Evolutionary conservation across 768 basidiomycete genomes (phyloP).

Genomic region (Lactarius sp.): DNA sequence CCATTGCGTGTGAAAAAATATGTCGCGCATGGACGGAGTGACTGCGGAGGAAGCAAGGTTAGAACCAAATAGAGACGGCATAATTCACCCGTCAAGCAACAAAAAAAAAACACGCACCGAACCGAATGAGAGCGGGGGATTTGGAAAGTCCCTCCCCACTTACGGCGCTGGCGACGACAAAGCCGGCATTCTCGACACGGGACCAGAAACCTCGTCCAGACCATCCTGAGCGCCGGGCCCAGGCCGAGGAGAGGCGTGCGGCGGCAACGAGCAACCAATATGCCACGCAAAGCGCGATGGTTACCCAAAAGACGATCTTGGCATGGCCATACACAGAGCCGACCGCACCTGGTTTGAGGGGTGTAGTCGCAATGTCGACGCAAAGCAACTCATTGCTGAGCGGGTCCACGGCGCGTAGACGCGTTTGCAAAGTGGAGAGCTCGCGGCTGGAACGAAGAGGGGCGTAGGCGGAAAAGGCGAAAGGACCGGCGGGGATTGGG

Average conservation of each 20-base stretch:
- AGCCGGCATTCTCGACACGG: constrained; percentile 76
- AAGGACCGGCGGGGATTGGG: constrained; percentile 71
- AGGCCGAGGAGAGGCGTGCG: constrained; percentile 80
- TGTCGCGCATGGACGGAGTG: constrained; percentile 88
- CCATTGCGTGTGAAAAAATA: constrained; percentile 93
- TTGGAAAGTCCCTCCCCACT: constrained; percentile 86
- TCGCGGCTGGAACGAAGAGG: constrained; percentile 60
- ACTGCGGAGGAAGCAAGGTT: constrained; percentile 41
- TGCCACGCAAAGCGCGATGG: constrained; percentile 64
- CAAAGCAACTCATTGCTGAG: constrained; percentile 79
- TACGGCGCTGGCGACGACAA: constrained; percentile 86
- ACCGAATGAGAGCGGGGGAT: constrained; percentile 82
- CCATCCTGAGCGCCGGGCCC: constrained; percentile 64
- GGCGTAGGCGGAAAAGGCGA: constrained; percentile 75
- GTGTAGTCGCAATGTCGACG: constrained; percentile 71
- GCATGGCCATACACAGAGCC: constrained; percentile 62
- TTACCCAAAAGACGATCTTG: constrained; percentile 63
- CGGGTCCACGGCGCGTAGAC: constrained; percentile 85
- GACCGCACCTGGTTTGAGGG: constrained; percentile 55
- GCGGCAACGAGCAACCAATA: constrained; percentile 82
- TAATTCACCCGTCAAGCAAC: neutral
- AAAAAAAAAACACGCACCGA: constrained; percentile 51
- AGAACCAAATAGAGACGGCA: constrained; percentile 13
- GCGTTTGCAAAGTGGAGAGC: constrained; percentile 80
- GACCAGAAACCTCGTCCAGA: constrained; percentile 60